Conservation (phyloP, 768 basidiomycete species). For the button mushroom (Agaricus bisporus) region DNA sequence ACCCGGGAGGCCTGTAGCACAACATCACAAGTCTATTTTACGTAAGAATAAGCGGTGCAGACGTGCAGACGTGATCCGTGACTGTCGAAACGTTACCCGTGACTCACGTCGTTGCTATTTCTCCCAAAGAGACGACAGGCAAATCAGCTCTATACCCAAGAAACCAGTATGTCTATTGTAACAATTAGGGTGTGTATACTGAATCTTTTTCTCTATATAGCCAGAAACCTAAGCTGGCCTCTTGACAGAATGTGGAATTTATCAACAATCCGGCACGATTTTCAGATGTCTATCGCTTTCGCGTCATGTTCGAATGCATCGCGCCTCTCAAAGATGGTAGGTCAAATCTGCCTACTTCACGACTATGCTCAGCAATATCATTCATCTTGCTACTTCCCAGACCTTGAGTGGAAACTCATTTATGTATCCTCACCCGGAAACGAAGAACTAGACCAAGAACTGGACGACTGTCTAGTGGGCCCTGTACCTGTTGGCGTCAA, state of each 20-base stretch:
- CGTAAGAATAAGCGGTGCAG: slow-evolving; percentile 1
- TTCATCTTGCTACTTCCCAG: slow-evolving; percentile 29
- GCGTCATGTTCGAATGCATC: slow-evolving; percentile 97
- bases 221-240: background rate
- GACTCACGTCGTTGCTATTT: slow-evolving; percentile 6
- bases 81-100: background rate
- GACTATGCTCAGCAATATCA: background rate
- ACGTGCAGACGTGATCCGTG: background rate
- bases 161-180: slow-evolving; percentile 45
- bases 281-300: slow-evolving; percentile 85
- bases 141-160: background rate
- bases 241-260: slow-evolving; percentile 72
- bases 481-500: slow-evolving; percentile 97
- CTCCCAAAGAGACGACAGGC: background rate
- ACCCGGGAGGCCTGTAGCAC: background rate
- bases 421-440: slow-evolving; percentile 93
- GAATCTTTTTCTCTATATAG: slow-evolving; percentile 8
- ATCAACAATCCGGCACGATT: slow-evolving; percentile 93
- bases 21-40: background rate
- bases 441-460: slow-evolving; percentile 91
- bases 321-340: slow-evolving; percentile 83
- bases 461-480: slow-evolving; percentile 96
- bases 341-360: slow-evolving; percentile 12
- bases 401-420: slow-evolving; percentile 97
- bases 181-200: slow-evolving; percentile 51